Conservation (phyloP, 345 rosid species). For the Limnanthes douglasii region DNA sequence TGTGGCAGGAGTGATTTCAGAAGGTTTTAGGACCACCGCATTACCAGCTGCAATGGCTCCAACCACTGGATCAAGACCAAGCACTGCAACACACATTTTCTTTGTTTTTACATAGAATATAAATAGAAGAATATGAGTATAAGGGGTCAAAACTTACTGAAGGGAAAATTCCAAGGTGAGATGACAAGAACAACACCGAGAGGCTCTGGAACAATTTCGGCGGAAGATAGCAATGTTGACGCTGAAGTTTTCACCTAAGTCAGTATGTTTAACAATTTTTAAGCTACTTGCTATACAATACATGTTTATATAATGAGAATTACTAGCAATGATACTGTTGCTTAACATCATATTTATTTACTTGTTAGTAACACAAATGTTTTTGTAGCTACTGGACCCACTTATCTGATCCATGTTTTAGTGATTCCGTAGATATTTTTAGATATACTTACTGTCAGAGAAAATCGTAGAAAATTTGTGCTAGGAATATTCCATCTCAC, state of each 20-base stretch:
- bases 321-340: too few relatives aligned
- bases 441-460: too few relatives aligned
- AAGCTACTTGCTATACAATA: too few relatives aligned
- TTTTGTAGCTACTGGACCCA: too few relatives aligned
- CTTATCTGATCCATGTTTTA: slow-evolving; percentile 5
- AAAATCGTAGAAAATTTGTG: too few relatives aligned
- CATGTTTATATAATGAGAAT: too few relatives aligned
- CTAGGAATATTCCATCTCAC: too few relatives aligned
- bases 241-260: slow-evolving; percentile 58
- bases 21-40: slow-evolving; percentile 50
- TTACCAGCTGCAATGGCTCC: slow-evolving; percentile 89
- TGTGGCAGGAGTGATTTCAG: slow-evolving; percentile 51
- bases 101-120: not conserved
- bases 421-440: too few relatives aligned
- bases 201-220: slow-evolving; percentile 74
- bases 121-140: not conserved
- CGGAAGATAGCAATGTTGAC: slow-evolving; percentile 64
- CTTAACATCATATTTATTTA: too few relatives aligned
- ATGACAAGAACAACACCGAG: slow-evolving; percentile 67
- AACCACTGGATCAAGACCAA: slow-evolving; percentile 70
- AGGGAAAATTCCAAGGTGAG: slow-evolving; percentile 82
- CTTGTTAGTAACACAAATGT: too few relatives aligned
- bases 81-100: slow-evolving; percentile 14
- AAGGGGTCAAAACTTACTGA: slow-evolving; percentile 24
- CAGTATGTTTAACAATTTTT: too few relatives aligned